Base-by-base conservation (phyloP, 2,329 filamentous ascomycete species). In the Talaromyces atroroseus region DNA sequence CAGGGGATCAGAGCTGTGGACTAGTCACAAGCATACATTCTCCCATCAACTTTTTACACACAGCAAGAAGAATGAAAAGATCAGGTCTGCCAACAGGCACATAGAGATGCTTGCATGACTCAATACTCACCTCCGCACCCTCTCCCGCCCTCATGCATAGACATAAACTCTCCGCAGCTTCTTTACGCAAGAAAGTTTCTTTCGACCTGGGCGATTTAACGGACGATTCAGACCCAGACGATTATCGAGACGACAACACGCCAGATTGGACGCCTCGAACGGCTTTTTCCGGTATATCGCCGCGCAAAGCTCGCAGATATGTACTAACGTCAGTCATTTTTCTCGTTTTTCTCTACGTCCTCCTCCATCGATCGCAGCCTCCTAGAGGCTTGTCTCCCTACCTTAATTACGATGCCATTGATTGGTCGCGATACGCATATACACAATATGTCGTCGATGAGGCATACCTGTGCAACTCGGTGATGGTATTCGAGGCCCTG, bases 351-450 rank as follows among this genome's bases (percentile, higher is more conserved):
- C 24, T 59, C 23, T 60, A 57, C 18, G 36, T 52, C 26, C 54
- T 40, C 18, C 48, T 29, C 54, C 49, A 44, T 23, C 57, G 59
- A 38, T 53, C 58, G 23, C 49, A 51, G n/a, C 49, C 57, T 14
- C 49, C 53, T 14, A 48, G 49, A 23, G 53, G 53, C 3, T 40
- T 56, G 8, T 56, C 52, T 10, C 57, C 57, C 2, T 59, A 54
- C 47, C 54, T 59, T 3, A 59, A 56, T 20, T 61, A 61, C 54
- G 59, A 61, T 11, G 46, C 58, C 11, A 56, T 76, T 20, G 69
- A 76, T 47, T 76, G 74, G 74, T 70, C 71, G 16, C 70, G 66
- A 42, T 75, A 67, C 56, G 74, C 74, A n/a, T 76, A 76, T 57
- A 72, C 66, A 21, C 71, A 72, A 54, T 76, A 76, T 66, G 74